Evolutionary conservation across 495 filamentous ascomycete genomes (phyloP), one percentile per base, ranked within the genome.

Genomic region (Neurospora discreta): DNA sequence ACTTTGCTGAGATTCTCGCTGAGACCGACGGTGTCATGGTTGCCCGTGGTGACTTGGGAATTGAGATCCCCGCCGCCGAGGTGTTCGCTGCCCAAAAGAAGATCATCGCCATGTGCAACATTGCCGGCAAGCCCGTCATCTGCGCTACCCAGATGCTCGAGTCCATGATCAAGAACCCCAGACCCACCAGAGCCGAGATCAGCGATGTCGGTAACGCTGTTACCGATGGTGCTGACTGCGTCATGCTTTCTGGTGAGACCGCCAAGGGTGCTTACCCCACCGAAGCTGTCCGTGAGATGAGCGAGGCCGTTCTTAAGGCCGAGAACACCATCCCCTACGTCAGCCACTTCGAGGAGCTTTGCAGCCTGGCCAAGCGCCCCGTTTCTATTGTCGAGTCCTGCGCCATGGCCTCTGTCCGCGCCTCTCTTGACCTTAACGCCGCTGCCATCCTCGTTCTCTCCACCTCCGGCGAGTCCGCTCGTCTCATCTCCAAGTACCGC

Each of bases 51-150:
- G 95, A 99, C 78, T 86, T 99, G 44, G 95, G 95, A 85, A 99
- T 99, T 74, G 95, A 99, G 83, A 99, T 99, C 78, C 93, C 95
- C 23, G 94, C 96, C 43, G 92, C 95, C 70, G 96, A 99, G 87
- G 95, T 99, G 70, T 99, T 98, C 84, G 91, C 97, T 74, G 95
- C 95, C 68, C 95, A 99, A 88, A 99, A 99, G 90, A 98, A 98
- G 93, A 94, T 99, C 91, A 98, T 98, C 84, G 93, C 95, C 81
- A 98, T 98, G 90, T 98, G 96, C 88, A 99, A 99, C 87, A 91
- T 98, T 79, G 95, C 94, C 77, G 95, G 96, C 81, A 99, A 99
- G 88, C 95, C 95, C 74, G 93, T 93, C 79, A 97, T 98, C 80
- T 97, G 94, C 75, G 93, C 93, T 69, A 86, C 84, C 9, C 84